Conservation (phyloP, 2,329 filamentous ascomycete genomes). For the Podosphaera xanthii region DNA sequence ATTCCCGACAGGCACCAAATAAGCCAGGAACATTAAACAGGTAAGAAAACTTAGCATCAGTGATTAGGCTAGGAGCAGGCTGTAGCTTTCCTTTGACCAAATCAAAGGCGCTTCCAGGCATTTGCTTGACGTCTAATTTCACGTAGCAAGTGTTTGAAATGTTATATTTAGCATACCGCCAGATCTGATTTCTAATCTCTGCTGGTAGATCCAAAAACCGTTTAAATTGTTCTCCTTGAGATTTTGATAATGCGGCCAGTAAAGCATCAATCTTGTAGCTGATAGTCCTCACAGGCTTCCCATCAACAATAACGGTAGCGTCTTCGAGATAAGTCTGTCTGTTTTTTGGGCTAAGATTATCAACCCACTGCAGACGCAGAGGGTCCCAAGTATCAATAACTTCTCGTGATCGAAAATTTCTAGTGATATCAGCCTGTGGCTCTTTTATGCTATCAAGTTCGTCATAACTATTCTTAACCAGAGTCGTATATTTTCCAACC, state of each 20-base stretch:
- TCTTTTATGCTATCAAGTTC: no score
- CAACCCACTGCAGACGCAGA: background rate
- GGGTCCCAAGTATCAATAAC: background rate
- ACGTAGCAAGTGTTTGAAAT: background rate
- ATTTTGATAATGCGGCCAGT: background rate
- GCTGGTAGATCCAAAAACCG: conserved; percentile 1
- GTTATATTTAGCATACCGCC: conserved; percentile 1
- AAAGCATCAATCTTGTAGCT: background rate
- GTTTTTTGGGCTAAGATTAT: background rate
- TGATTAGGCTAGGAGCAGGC: no score
- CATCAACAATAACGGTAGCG: background rate
- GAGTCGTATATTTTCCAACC: no score
- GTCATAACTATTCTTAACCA: no score
- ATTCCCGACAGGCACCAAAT: background rate
- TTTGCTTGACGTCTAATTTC: background rate
- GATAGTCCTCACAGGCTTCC: background rate
- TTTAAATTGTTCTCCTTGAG: background rate
- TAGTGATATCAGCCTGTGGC: no score
- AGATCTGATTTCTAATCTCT: conserved; percentile 5
- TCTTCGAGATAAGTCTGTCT: background rate
- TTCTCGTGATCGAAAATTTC: background rate
- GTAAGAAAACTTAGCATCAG: background rate
- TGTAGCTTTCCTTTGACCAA: background rate
- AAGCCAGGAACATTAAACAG: background rate
- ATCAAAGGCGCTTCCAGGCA: background rate